Percentiles rank a stretch among this genome's conserved stretches.
Conservation (phyloP, 345 rosid species). For the Eucalyptus pauciflora region DNA sequence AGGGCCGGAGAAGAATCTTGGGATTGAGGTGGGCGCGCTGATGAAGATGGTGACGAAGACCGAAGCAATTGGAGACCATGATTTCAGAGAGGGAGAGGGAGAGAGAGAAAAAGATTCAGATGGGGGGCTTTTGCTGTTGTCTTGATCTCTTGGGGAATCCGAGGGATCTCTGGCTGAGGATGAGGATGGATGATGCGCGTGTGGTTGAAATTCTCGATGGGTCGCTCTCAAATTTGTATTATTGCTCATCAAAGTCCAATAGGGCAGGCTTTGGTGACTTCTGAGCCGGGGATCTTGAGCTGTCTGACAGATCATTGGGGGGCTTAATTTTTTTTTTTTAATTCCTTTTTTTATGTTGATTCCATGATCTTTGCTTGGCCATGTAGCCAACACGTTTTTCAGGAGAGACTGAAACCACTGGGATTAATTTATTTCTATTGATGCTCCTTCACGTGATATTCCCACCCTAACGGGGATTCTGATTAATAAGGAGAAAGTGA, state of each 20-base stretch:
- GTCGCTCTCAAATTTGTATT: background rate
- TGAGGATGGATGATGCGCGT: background rate
- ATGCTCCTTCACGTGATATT: background rate
- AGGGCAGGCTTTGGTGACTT: background rate
- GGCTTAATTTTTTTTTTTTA: background rate
- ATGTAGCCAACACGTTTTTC: background rate
- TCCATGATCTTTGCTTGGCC: background rate
- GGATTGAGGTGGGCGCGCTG: background rate
- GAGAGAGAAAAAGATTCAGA: slow-evolving; percentile 6
- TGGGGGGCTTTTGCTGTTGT: background rate
- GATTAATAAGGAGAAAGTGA: background rate
- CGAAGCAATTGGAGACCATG: slow-evolving; percentile 28
- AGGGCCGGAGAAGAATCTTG: background rate
- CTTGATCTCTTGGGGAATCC: background rate
- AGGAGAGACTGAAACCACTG: background rate
- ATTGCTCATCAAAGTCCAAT: background rate
- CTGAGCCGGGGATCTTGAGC: background rate
- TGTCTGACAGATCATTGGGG: background rate
- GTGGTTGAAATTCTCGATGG: background rate
- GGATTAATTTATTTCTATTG: background rate
- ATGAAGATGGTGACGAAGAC: slow-evolving; percentile 31
- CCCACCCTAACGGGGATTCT: background rate
- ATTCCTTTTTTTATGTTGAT: background rate
- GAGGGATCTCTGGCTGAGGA: background rate
- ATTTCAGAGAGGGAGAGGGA: slow-evolving; percentile 2